Evolutionary conservation across 2,329 filamentous ascomycete species (phyloP).

Genomic region (Aspergillus pseudotamarii): DNA sequence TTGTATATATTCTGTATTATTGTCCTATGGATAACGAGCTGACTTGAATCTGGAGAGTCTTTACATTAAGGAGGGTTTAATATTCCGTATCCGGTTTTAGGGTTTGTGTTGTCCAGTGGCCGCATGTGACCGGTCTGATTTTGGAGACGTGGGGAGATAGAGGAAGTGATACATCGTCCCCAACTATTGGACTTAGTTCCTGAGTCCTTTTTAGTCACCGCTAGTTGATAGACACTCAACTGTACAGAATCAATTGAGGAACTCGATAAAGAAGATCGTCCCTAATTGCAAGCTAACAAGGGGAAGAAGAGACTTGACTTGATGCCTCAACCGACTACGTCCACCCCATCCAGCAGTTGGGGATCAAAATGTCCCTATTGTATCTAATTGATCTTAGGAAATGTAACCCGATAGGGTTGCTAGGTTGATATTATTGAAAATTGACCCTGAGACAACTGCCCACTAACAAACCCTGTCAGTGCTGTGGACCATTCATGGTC

Average conservation of each 20-base stretch:
- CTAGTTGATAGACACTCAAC: not conserved
- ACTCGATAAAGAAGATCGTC: not conserved
- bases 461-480: not conserved
- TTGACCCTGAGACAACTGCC: not conserved
- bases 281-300: not conserved
- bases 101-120: not conserved
- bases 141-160: not conserved
- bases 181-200: not conserved
- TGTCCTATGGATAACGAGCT: slow-evolving; percentile 10
- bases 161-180: not conserved
- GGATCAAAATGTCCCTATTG: not conserved
- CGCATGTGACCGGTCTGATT: not conserved
- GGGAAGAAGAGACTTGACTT: not conserved
- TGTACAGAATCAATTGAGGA: not conserved
- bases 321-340: not conserved
- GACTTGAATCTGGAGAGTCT: slow-evolving; percentile 2
- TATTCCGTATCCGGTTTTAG: not conserved
- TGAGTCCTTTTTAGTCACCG: not conserved
- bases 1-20: slow-evolving; percentile 25
- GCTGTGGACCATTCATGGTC: not conserved
- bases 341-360: not conserved
- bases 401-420: too few relatives aligned
- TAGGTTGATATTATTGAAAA: not conserved
- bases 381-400: not conserved
- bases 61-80: not conserved